Evolutionary conservation across 306 rosid genomes (phyloP), one percentile per base, ranked within the genome.

Genomic region (Trifolium dubium): DNA sequence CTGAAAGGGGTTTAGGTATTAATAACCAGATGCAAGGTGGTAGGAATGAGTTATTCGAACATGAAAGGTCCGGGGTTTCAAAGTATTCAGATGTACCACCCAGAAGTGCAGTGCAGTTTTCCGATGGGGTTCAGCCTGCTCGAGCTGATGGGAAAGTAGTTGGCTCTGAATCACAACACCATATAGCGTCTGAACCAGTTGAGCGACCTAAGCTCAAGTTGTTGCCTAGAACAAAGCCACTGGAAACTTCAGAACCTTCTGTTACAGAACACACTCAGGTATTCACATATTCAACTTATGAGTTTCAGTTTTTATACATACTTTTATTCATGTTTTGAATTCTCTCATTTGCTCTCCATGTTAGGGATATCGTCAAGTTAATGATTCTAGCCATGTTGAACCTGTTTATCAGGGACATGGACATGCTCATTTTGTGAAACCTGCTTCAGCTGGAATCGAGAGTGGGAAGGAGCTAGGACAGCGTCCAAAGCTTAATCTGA

Each of bases 401-500:
- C 61, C 72, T 74, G 79, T 35, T 80, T 77, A 78, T 69, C 92
- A 89, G 77, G 79, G 31, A 29, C 72, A 85, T 69, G 85, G 75
- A 69, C 88, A 81, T 84, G 77, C 72, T 51, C 83, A 71, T 78
- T 67, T 76, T 83, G 66, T 72, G 77, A 90, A 87, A 81, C 86
- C 92, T 74, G 79, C 72, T 67, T 55, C 84, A n/a, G 77, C 80
- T 64, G 83, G 81, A 73, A 55, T 80, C 8, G 99, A 90, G 72
- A 81, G 72, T 75, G 97, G 62, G 72, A 92, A 86, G 83, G 92
- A 80, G 72, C 79, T 49, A 10, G 83, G 83, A 71, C 97, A 86
- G 73, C 99, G 92, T 44, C 96, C 97, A 13, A 92, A 89, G 83
- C 89, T 94, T 88, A 92, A 90, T 85, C 78, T 94, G 76, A 92